A percentile compares a stretch with the other conserved stretches of the same genome.
phyloP scores from a whole-genome alignment of 805 yeast species.

The Isabelozyma pseudorhagii region DNA sequence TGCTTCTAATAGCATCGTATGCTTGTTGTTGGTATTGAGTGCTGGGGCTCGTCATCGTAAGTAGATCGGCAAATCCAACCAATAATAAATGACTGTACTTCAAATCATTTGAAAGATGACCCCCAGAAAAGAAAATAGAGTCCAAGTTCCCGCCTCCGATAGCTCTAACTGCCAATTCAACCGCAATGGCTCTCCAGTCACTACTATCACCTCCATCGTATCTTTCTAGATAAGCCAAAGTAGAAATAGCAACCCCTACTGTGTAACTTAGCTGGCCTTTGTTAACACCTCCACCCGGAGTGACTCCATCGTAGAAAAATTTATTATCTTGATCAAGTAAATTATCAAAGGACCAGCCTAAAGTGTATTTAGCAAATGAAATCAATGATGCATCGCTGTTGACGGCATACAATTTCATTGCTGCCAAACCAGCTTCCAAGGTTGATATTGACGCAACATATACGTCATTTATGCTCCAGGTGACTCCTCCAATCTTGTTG shows the following conservation, averaged over 20 bases:
- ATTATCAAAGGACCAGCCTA: slow-evolving; percentile 9
- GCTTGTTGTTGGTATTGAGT: slow-evolving; percentile 12
- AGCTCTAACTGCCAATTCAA: slow-evolving; percentile 8
- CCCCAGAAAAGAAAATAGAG: slow-evolving; percentile 13
- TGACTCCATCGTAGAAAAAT: slow-evolving; percentile 19
- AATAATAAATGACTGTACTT: slow-evolving; percentile 13
- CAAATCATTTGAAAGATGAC: slow-evolving; percentile 14
- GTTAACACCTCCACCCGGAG: slow-evolving; percentile 9
- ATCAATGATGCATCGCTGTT: slow-evolving; percentile 7
- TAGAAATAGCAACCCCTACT: slow-evolving; percentile 10
- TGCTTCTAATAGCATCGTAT: slow-evolving; percentile 12
- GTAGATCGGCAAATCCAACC: slow-evolving; percentile 13
- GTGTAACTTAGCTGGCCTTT: slow-evolving; percentile 14
- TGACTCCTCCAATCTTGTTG: slow-evolving; percentile 43
- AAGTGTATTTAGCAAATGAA: slow-evolving; percentile 13
- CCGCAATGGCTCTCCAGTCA: slow-evolving; percentile 8
- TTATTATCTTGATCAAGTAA: slow-evolving; percentile 11
- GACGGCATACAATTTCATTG: slow-evolving; percentile 10
- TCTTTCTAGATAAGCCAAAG: slow-evolving; percentile 7
- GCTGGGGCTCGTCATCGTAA: slow-evolving; percentile 11
- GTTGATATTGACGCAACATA: slow-evolving; percentile 24
- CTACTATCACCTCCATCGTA: background rate
- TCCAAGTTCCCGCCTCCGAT: slow-evolving; percentile 13
- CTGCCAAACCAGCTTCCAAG: slow-evolving; percentile 21
- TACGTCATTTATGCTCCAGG: slow-evolving; percentile 12